Evolutionary conservation across 2,329 filamentous ascomycete genomes (phyloP).

Genomic region (Arthrobotrys conoides): DNA sequence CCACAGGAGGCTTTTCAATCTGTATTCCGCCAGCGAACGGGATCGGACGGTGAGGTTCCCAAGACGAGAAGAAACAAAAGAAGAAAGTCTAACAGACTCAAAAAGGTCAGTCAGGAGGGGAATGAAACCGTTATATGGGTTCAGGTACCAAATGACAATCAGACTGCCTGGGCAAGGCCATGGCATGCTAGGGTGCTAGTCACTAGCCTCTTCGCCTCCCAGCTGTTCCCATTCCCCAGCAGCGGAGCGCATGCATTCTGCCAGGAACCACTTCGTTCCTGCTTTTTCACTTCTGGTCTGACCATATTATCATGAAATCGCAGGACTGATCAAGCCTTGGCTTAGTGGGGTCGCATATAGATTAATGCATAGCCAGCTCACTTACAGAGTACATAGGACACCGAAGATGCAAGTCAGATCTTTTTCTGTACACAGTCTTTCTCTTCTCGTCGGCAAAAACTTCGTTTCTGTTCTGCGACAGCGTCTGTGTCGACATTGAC

Average conservation of each 20-base stretch:
- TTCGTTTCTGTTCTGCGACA: conserved; percentile 19
- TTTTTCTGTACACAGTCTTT: neutral
- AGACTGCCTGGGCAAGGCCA: conserved; percentile 26
- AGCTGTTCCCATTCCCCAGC: conserved; percentile 31
- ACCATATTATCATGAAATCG: conserved; percentile 30
- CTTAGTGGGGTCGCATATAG: conserved; percentile 37
- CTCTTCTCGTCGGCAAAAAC: conserved; percentile 30
- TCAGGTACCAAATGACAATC: conserved; percentile 47
- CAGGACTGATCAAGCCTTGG: conserved; percentile 13
- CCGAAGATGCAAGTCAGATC: neutral
- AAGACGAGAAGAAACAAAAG: conserved; percentile 56
- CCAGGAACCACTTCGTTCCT: conserved; percentile 37
- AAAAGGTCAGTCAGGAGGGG: conserved; percentile 37
- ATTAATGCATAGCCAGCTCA: conserved; percentile 54
- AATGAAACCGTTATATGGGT: conserved; percentile 60
- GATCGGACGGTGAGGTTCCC: conserved; percentile 46
- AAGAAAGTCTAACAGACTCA: conserved; percentile 53
- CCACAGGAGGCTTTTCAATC: conserved; percentile 54
- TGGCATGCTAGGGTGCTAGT: conserved; percentile 18
- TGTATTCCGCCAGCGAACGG: conserved; percentile 51
- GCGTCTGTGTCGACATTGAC: conserved; percentile 25
- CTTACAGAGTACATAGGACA: neutral
- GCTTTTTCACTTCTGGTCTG: conserved; percentile 33
- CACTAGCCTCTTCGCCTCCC: conserved; percentile 35
- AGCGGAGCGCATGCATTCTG: conserved; percentile 39